Evolutionary conservation across 2,329 filamentous ascomycete species (phyloP).

Genomic region (Botrytis aclada): DNA sequence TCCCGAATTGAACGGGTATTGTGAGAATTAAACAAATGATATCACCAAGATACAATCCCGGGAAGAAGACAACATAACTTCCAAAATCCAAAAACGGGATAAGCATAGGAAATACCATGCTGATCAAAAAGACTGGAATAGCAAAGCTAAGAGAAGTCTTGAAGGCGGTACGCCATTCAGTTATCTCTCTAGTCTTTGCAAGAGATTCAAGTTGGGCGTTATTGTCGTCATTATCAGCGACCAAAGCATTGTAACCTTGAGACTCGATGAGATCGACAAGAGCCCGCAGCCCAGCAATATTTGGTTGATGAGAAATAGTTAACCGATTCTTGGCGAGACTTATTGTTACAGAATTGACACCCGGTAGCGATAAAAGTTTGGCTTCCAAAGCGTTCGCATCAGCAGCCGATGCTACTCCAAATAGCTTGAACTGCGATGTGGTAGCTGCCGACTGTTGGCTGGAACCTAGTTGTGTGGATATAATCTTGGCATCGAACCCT

Average conservation of each 20-base stretch:
- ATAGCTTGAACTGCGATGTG: constrained; percentile 77
- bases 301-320: constrained; percentile 68
- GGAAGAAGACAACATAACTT: constrained; percentile 57
- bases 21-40: constrained; percentile 80
- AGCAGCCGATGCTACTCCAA: constrained; percentile 69
- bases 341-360: constrained; percentile 71
- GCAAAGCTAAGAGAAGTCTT: constrained; percentile 75
- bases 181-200: constrained; percentile 93
- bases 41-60: constrained; percentile 85
- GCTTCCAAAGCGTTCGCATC: constrained; percentile 72
- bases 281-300: constrained; percentile 71
- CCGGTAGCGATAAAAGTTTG: constrained; percentile 60
- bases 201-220: constrained; percentile 95
- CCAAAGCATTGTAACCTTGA: constrained; percentile 82
- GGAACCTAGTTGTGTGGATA: constrained; percentile 66
- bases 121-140: constrained; percentile 84
- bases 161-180: constrained; percentile 85
- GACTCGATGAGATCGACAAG: constrained; percentile 80
- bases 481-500: constrained; percentile 80
- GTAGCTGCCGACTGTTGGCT: constrained; percentile 55
- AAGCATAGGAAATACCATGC: constrained; percentile 92
- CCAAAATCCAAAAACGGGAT: constrained; percentile 76
- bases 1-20: constrained; percentile 92
- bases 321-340: constrained; percentile 72
- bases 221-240: constrained; percentile 91